Base-by-base conservation (phyloP, 495 filamentous ascomycete genomes). In the Xylaria cubensis region DNA sequence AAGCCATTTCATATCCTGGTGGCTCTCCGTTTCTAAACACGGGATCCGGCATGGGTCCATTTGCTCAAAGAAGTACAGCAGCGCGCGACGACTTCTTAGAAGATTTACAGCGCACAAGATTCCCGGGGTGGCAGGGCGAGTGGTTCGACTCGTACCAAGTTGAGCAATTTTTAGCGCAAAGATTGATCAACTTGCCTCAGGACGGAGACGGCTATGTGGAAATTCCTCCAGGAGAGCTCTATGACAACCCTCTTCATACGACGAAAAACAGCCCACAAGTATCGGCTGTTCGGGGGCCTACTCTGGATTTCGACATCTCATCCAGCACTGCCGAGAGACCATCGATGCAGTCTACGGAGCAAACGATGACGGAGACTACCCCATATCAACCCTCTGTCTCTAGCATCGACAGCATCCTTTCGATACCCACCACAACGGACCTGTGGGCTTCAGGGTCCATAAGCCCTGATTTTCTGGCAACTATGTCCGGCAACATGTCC, bases 131-230 rank as follows among this genome's bases (percentile, higher is more conserved):
- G 76, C 84, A 89, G 50, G 91, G 92, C 29, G 91, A 93, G 63
- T 95, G 90, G 86, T 91, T 92, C 73, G 91, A 94, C 73, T 84
- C 90, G 6, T 84, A 89, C 61, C 93, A 94, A 74, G 89, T 94
- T 6, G 90, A 94, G 79, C 83, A 88, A 12, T 94, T 90, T 78
- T 84, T 95, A 21, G 80, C 82, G 66, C 82, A 88, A 76, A 84
- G 86, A 41, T 90, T 90, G 0, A 82, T 92, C 21, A 74, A 81
- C 21, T 87, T 92, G 44, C 84, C 88, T 2, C 81, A 85, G 0
- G 77, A 81, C 9, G 84, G 86, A 6, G 88, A 86, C 2, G 69
- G 69, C 26, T 88, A 82, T 34, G 86, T 81, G 59, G 88, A 86
- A 67, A 64, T 88, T 9, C 85, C 85, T 46, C 69, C 77, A 6